Conservation (phyloP, 805 yeast species). For the Saccharomycopsis javanensis region DNA sequence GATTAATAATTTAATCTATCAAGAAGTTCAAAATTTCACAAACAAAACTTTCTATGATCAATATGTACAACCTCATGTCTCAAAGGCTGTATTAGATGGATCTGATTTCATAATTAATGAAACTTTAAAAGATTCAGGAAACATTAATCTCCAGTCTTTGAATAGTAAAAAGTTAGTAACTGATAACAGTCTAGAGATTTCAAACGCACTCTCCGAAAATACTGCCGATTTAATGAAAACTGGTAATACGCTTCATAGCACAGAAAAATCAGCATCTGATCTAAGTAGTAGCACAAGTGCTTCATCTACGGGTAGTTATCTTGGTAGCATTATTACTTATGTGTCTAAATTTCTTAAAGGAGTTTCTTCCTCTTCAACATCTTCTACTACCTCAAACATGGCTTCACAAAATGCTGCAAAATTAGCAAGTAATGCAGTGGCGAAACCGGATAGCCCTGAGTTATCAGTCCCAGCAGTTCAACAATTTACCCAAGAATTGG, state of each 20-base stretch:
- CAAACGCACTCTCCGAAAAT: neutral
- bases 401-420: constrained; percentile 1
- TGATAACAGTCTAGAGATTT: neutral
- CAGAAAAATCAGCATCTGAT: neutral
- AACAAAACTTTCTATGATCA: constrained; percentile 12
- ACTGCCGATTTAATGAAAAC: neutral
- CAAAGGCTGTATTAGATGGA: constrained; percentile 8
- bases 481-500: neutral
- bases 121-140: neutral
- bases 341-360: constrained; percentile 1
- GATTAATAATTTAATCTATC: constrained; percentile 6
- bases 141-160: neutral
- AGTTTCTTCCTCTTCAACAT: neutral
- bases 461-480: neutral
- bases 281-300: neutral
- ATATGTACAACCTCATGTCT: constrained; percentile 7
- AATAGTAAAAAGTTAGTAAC: neutral
- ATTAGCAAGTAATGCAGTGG: too few relatives aligned
- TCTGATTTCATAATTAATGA: constrained; percentile 2
- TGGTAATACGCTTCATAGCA: neutral
- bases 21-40: constrained; percentile 10
- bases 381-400: neutral
- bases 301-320: neutral
- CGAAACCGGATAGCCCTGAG: too few relatives aligned
- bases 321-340: constrained; percentile 1